Conservation (phyloP, 2,329 filamentous ascomycete genomes). For the Venturia oleaginea region DNA sequence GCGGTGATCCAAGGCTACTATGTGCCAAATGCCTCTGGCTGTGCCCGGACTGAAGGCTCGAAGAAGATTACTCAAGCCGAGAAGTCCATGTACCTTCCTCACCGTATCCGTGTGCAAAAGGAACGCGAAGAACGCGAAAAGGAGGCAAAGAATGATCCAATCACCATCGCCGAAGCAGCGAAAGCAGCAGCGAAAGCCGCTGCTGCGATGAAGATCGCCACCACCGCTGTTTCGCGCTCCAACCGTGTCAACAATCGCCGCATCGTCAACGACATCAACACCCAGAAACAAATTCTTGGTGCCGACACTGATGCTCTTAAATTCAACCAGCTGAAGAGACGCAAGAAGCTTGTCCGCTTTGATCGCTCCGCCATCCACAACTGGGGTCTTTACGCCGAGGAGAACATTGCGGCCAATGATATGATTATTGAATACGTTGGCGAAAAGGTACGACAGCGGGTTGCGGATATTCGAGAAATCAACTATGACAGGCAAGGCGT, state of each 20-base stretch:
- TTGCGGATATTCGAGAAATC: slow-evolving; percentile 90
- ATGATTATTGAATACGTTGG: slow-evolving; percentile 99
- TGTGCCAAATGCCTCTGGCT: slow-evolving; percentile 75
- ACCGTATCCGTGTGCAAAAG: slow-evolving; percentile 93
- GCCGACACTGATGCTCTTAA: slow-evolving; percentile 82
- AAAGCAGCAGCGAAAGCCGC: slow-evolving; percentile 64
- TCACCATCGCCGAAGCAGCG: slow-evolving; percentile 58
- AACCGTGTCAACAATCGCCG: slow-evolving; percentile 95
- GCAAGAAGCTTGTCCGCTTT: slow-evolving; percentile 98
- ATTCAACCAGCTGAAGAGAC: slow-evolving; percentile 98
- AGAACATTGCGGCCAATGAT: slow-evolving; percentile 93
- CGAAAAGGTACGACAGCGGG: slow-evolving; percentile 92
- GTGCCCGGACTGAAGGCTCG: slow-evolving; percentile 82
- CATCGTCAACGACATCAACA: slow-evolving; percentile 87
- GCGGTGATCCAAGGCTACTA: slow-evolving; percentile 61
- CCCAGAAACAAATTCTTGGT: slow-evolving; percentile 75
- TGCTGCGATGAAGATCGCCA: slow-evolving; percentile 64
- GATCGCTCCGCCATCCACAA: slow-evolving; percentile 97
- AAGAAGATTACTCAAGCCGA: slow-evolving; percentile 95
- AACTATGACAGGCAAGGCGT: slow-evolving; percentile 94
- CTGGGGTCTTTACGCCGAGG: slow-evolving; percentile 95
- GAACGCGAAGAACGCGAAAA: slow-evolving; percentile 85
- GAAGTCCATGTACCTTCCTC: slow-evolving; percentile 95
- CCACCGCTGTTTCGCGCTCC: slow-evolving; percentile 83
- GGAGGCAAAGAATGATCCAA: slow-evolving; percentile 55